Percentiles rank a stretch among this genome's conserved stretches.
These are phyloP conservation scores for Volvox reticuliferus DNA, from an alignment of 139 green algal species.

Conservation along the genomic window DNA sequence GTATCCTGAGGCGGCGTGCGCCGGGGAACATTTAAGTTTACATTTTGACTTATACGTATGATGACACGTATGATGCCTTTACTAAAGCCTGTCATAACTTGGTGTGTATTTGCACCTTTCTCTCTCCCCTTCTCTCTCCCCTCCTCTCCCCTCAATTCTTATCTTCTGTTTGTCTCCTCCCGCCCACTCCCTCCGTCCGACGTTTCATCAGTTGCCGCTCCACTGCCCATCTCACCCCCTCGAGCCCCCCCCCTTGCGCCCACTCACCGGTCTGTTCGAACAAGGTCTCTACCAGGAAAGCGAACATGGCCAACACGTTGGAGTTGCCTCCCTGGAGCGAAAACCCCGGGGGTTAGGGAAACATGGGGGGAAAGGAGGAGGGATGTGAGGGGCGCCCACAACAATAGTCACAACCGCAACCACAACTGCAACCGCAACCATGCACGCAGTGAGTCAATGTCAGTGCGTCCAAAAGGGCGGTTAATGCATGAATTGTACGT, in stretches of 20 bases:
- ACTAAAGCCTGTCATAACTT: too few species aligned
- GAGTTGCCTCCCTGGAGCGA: constrained; percentile 73
- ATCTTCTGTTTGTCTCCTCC: background rate
- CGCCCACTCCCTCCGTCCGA: background rate
- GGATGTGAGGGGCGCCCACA: too few species aligned
- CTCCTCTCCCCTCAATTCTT: background rate
- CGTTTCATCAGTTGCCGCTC: background rate
- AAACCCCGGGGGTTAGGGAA: too few species aligned
- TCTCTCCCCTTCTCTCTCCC: background rate
- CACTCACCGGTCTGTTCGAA: background rate
- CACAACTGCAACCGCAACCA: too few species aligned
- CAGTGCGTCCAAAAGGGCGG: too few species aligned
- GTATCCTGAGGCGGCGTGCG: constrained; percentile 17
- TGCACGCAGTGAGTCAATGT: too few species aligned
- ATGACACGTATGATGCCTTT: too few species aligned
- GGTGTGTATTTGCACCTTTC: background rate
- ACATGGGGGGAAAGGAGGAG: background rate
- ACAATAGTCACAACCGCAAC: too few species aligned
- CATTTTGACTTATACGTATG: too few species aligned
- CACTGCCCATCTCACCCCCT: background rate
- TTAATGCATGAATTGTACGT: too few species aligned
- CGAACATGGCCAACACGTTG: constrained; percentile 90
- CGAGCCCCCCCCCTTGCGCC: background rate
- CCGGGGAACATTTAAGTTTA: too few species aligned
- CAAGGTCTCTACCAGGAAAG: constrained; percentile 87